Conservation (phyloP, 2,329 filamentous ascomycete species). For the Bertia moriformis region DNA sequence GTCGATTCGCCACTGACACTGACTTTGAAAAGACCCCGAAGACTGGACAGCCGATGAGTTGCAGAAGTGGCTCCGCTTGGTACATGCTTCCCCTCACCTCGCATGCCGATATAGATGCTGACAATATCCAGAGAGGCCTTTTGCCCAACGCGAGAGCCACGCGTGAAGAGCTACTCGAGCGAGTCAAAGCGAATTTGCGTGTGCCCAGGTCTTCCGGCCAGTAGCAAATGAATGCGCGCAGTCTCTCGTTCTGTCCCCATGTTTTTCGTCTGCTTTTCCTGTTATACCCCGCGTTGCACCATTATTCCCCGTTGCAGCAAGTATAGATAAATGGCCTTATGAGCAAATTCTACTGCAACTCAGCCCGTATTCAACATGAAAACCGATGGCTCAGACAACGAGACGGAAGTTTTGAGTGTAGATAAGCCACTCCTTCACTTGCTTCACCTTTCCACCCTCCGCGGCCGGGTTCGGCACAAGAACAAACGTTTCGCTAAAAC, state of each 20-base stretch:
- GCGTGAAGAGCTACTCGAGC: not conserved
- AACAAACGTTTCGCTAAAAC: not conserved
- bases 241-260: too few species aligned
- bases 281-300: too few species aligned
- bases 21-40: not conserved
- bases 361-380: too few species aligned
- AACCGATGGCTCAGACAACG: not conserved
- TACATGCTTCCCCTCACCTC: not conserved
- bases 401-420: not conserved
- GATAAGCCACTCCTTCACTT: not conserved
- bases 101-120: not conserved
- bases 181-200: conserved; percentile 1
- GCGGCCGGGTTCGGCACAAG: not conserved
- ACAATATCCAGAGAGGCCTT: not conserved
- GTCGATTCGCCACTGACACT: not conserved
- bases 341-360: too few species aligned
- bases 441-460: not conserved
- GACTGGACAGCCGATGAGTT: conserved; percentile 1
- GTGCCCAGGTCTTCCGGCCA: too few species aligned
- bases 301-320: too few species aligned
- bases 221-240: too few species aligned
- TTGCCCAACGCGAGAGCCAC: not conserved
- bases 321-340: too few species aligned
- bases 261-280: too few species aligned
- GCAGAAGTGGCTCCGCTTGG: not conserved